Percentiles rank a stretch among this genome's conserved stretches.
phyloP scores from a whole-genome alignment of 2,329 filamentous ascomycete genomes.

The Cadophora gregata region DNA sequence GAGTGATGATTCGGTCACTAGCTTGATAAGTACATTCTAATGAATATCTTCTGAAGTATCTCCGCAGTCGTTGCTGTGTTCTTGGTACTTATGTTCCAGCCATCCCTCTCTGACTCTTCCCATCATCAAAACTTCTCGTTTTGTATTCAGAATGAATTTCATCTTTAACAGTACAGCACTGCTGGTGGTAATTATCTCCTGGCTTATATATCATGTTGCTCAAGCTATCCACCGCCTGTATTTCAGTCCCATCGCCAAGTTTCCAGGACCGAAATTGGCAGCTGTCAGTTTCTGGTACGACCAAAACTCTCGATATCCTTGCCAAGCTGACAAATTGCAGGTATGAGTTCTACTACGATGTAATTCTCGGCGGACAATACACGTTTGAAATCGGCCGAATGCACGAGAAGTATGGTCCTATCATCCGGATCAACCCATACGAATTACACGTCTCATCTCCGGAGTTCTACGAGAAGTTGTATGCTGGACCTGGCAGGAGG shows the following conservation, averaged over 20 bases:
- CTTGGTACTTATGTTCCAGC: neutral
- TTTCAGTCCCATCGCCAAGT: conserved; percentile 43
- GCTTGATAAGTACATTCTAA: neutral
- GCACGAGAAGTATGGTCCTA: conserved; percentile 50
- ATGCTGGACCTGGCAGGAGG: conserved; percentile 34
- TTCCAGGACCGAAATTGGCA: conserved; percentile 45
- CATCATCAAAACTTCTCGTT: neutral
- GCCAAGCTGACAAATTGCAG: conserved; percentile 24
- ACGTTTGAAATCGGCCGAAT: conserved; percentile 51
- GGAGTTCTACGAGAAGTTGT: conserved; percentile 50
- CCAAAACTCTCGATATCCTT: neutral
- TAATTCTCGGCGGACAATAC: conserved; percentile 28
- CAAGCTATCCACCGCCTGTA: conserved; percentile 39
- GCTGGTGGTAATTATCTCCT: neutral
- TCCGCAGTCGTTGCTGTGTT: no score
- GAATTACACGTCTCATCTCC: conserved; percentile 49
- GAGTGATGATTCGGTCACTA: neutral
- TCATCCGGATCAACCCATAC: conserved; percentile 47
- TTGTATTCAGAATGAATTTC: neutral
- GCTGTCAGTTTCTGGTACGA: conserved; percentile 41
- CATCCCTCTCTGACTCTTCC: neutral
- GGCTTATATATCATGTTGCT: neutral
- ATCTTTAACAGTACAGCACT: neutral
- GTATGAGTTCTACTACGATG: conserved; percentile 41
- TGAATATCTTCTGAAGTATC: neutral